Evolutionary conservation across 2,329 filamentous ascomycete species (phyloP).

Genomic region (Colletotrichum simmondsii): DNA sequence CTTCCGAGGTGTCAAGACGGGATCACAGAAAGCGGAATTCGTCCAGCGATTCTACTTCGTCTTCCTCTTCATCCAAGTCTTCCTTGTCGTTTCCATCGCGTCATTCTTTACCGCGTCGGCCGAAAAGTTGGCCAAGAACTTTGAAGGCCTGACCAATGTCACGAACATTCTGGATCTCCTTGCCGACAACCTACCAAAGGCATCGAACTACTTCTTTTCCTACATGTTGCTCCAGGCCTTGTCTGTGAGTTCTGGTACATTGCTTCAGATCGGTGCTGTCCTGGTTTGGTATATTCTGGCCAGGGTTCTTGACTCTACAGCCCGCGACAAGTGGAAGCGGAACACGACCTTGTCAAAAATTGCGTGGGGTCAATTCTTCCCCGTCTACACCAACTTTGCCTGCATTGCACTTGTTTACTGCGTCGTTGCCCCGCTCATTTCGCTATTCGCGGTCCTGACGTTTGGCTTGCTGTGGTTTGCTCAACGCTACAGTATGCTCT

Average conservation of each 20-base stretch:
- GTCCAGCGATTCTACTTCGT: slow-evolving; percentile 94
- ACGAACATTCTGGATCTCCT: slow-evolving; percentile 76
- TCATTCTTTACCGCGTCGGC: slow-evolving; percentile 76
- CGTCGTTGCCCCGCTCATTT: slow-evolving; percentile 88
- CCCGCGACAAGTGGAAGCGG: slow-evolving; percentile 83
- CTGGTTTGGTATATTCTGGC: slow-evolving; percentile 85
- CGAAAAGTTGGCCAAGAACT: slow-evolving; percentile 67
- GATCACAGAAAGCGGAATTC: slow-evolving; percentile 80
- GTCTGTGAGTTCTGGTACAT: slow-evolving; percentile 87
- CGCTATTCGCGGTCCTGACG: slow-evolving; percentile 92
- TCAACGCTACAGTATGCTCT: slow-evolving; percentile 96
- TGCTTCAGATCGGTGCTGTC: slow-evolving; percentile 85
- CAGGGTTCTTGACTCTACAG: slow-evolving; percentile 84
- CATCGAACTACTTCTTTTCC: slow-evolving; percentile 97
- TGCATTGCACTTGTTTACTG: slow-evolving; percentile 92
- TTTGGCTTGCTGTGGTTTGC: slow-evolving; percentile 94
- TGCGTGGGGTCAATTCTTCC: slow-evolving; percentile 94
- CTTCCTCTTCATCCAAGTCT: slow-evolving; percentile 95
- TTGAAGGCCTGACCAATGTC: slow-evolving; percentile 62
- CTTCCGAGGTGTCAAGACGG: slow-evolving; percentile 85
- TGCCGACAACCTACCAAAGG: slow-evolving; percentile 82
- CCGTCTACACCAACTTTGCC: slow-evolving; percentile 95
- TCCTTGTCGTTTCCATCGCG: slow-evolving; percentile 90
- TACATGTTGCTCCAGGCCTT: slow-evolving; percentile 97
- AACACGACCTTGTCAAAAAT: slow-evolving; percentile 83